phyloP scores from a whole-genome alignment of 1,139 yeast genomes.

The Yamadazyma sp. region DNA sequence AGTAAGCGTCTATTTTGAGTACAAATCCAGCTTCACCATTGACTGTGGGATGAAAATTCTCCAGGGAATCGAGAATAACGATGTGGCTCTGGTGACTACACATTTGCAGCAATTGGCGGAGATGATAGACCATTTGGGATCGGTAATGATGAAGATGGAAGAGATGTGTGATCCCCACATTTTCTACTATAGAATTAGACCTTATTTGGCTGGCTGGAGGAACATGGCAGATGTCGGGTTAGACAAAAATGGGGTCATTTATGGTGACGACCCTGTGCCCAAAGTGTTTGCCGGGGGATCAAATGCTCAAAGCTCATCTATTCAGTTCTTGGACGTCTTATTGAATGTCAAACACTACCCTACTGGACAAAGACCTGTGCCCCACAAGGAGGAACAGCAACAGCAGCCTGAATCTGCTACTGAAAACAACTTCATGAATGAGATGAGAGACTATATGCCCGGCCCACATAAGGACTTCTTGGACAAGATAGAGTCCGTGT shows the following conservation, averaged over 20 bases:
- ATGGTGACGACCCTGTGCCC: constrained; percentile 64
- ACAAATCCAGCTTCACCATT: constrained; percentile 75
- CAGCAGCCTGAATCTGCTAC: constrained; percentile 1
- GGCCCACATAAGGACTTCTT: constrained; percentile 77
- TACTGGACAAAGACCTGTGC: constrained; percentile 60
- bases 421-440: constrained; percentile 66
- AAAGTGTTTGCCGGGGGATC: constrained; percentile 84
- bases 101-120: constrained; percentile 69
- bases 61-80: constrained; percentile 28
- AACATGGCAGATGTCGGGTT: constrained; percentile 88
- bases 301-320: constrained; percentile 87
- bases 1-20: constrained; percentile 84
- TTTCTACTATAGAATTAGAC: constrained; percentile 82
- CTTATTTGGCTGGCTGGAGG: constrained; percentile 92
- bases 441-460: constrained; percentile 91
- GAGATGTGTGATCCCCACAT: constrained; percentile 95
- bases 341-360: constrained; percentile 76
- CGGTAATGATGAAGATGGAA: constrained; percentile 77
- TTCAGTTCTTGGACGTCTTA: constrained; percentile 80
- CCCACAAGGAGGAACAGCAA: constrained; percentile 19
- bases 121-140: constrained; percentile 71
- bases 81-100: constrained; percentile 37
- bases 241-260: constrained; percentile 68
- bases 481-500: constrained; percentile 52
- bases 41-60: constrained; percentile 48